Evolutionary conservation across 2,329 filamentous ascomycete species (phyloP).

Genomic region (Graphilbum fragrans): DNA sequence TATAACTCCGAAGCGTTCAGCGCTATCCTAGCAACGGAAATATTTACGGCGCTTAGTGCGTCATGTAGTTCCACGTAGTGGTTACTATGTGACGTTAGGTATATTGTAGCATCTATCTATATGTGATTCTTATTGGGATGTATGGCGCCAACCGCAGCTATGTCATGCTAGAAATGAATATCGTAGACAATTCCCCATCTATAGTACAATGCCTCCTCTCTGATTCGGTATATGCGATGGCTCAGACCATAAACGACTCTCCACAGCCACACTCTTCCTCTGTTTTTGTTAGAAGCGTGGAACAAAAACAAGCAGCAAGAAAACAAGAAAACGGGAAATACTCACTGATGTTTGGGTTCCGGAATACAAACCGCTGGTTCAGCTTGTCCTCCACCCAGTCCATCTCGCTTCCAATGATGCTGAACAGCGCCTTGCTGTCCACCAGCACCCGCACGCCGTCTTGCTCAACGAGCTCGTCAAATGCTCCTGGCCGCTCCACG

Average conservation of each 20-base stretch:
- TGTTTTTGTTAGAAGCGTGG: conserved; percentile 22
- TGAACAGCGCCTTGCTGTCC: conserved; percentile 93
- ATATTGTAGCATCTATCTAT: too few relatives aligned
- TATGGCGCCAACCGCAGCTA: too few relatives aligned
- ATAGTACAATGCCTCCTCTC: background rate
- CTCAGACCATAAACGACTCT: conserved; percentile 80
- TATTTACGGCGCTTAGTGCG: too few relatives aligned
- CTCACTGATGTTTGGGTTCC: conserved; percentile 97
- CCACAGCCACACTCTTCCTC: conserved; percentile 94
- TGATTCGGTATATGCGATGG: too few relatives aligned
- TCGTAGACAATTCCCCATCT: too few relatives aligned
- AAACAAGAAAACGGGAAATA: conserved; percentile 14
- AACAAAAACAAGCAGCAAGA: conserved; percentile 1
- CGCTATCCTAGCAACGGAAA: too few relatives aligned
- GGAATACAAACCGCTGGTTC: conserved; percentile 84
- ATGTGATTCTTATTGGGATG: too few relatives aligned
- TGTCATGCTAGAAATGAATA: too few relatives aligned
- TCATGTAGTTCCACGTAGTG: too few relatives aligned
- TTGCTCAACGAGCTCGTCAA: conserved; percentile 90
- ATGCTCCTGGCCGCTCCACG: conserved; percentile 75
- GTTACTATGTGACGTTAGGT: too few relatives aligned
- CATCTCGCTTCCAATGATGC: conserved; percentile 98
- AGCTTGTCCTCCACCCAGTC: conserved; percentile 97
- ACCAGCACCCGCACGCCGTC: conserved; percentile 93
- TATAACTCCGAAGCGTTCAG: too few relatives aligned